Base-by-base conservation (phyloP, 2,329 filamentous ascomycete species). In the Aspergillus fructus region DNA sequence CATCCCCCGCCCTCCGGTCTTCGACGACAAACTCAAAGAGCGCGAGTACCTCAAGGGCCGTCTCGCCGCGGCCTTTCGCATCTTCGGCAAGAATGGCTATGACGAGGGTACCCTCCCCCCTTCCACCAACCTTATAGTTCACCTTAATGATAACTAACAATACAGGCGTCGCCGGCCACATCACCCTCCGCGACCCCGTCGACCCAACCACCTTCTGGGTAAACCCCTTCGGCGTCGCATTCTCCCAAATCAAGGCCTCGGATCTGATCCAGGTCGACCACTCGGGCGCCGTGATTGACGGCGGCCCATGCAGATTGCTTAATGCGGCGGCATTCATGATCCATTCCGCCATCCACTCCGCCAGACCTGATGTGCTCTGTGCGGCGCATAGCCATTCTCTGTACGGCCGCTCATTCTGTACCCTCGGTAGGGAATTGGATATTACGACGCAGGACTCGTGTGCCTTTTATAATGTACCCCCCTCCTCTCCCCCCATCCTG, bases 251-350 rank as follows among this genome's bases (percentile, higher is more conserved):
- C 43, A 87, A 84, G 56, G 79, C 81, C 0, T 86, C 84, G 0
- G 86, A 90, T 62, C 78, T 90, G n/a, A 88, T 90, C 53, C 83
- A 82, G 15, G 86, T 90, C 1, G 79, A 87, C 63, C 78, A 84
- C 50, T 69, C 80, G 0, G 87, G 87, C 2, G 74, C 83, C 23
- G 80, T 89, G 23, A 81, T 90, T 33, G 86, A 84, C 11, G 86
- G 87, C 3, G 87, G 86, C 0, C 67, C 72, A 1, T 73, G 76
- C 6, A 68, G 76, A 12, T 64, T 77, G 48, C 66, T 83, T 48
- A 83, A 83, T 50, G 73, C 72, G 3, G 79, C 78, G 5, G 77
- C 76, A 0, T 83, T 80, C 64, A 79, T 81, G 75, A 83, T 83
- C 55, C 80, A 82, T 62, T 71, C 73, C 3, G 81, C 79, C 5